Conservation (phyloP, 768 basidiomycete species). For the Rhodotorula diobovata region DNA sequence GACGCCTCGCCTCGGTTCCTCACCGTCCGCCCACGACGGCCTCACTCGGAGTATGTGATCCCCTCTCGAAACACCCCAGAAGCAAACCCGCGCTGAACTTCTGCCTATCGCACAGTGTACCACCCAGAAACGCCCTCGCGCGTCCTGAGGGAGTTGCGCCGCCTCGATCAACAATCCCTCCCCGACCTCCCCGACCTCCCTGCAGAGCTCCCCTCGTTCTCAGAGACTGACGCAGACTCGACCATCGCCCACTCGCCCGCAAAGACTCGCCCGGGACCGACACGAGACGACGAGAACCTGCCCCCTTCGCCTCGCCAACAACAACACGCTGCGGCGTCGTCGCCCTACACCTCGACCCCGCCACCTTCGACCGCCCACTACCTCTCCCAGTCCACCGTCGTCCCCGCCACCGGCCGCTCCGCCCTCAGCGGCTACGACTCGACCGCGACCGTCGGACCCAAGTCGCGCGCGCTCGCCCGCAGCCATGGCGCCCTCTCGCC, state of each 20-base stretch:
- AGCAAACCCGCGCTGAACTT: too few species aligned
- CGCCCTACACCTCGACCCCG: background rate
- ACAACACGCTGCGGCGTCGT: background rate
- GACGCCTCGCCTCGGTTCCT: too few species aligned
- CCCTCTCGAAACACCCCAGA: too few species aligned
- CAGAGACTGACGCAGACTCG: slow-evolving; percentile 31
- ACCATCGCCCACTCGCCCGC: slow-evolving; percentile 21
- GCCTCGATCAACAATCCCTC: slow-evolving; percentile 14
- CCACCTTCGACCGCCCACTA: background rate
- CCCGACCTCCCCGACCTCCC: slow-evolving; percentile 32
- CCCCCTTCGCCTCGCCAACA: background rate
- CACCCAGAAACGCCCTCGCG: slow-evolving; percentile 37
- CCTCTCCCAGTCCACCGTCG: slow-evolving; percentile 15
- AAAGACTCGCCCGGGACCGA: background rate
- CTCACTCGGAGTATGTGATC: too few species aligned
- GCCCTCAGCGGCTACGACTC: slow-evolving; percentile 16
- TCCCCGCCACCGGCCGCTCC: background rate
- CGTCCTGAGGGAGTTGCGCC: slow-evolving; percentile 24
- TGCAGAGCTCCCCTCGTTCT: slow-evolving; percentile 17
- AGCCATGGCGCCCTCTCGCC: background rate
- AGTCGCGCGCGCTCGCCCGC: background rate
- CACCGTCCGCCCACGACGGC: too few species aligned
- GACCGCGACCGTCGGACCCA: slow-evolving; percentile 10
- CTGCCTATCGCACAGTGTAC: slow-evolving; percentile 14
- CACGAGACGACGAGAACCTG: background rate